Evolutionary conservation across 305 asterid species (phyloP).

Genomic region (Petunia hybrid): DNA sequence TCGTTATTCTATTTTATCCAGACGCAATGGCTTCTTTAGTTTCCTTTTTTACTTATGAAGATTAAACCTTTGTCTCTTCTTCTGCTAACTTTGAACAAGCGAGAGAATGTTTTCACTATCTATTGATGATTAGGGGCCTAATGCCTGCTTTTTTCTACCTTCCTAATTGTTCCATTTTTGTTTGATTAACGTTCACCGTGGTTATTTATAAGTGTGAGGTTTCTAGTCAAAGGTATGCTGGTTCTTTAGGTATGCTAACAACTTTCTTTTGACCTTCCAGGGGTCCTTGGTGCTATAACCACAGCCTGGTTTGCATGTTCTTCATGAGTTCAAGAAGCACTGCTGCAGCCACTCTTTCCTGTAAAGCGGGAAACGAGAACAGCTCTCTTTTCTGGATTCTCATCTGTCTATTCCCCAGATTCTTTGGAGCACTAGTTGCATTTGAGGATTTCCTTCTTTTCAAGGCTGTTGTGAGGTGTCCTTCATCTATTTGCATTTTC

Average conservation of each 20-base stretch:
- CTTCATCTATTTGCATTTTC: constrained; percentile 40
- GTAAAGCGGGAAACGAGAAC: constrained; percentile 74
- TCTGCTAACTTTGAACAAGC: not conserved
- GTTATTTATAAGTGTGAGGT: not conserved
- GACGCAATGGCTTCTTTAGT: not conserved
- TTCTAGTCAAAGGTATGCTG: not conserved
- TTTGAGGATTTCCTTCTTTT: constrained; percentile 54
- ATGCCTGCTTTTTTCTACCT: not conserved
- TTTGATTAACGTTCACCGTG: not conserved
- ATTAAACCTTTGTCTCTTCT: not conserved
- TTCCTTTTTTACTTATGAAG: not conserved
- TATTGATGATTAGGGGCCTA: not conserved
- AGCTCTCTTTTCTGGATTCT: constrained; percentile 56
- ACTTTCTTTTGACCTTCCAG: constrained; percentile 9
- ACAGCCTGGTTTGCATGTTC: constrained; percentile 52
- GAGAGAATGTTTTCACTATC: not conserved
- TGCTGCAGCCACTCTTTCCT: constrained; percentile 81
- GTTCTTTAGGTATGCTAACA: constrained; percentile 10
- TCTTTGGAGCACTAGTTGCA: constrained; percentile 53
- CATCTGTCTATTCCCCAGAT: constrained; percentile 59
- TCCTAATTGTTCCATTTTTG: not conserved
- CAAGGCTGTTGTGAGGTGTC: constrained; percentile 59
- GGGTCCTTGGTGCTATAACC: constrained; percentile 29
- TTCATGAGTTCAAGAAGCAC: constrained; percentile 84
- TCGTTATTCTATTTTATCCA: not conserved